Conservation (phyloP, 2,329 filamentous ascomycete genomes). For the Phialophora macrospora region DNA sequence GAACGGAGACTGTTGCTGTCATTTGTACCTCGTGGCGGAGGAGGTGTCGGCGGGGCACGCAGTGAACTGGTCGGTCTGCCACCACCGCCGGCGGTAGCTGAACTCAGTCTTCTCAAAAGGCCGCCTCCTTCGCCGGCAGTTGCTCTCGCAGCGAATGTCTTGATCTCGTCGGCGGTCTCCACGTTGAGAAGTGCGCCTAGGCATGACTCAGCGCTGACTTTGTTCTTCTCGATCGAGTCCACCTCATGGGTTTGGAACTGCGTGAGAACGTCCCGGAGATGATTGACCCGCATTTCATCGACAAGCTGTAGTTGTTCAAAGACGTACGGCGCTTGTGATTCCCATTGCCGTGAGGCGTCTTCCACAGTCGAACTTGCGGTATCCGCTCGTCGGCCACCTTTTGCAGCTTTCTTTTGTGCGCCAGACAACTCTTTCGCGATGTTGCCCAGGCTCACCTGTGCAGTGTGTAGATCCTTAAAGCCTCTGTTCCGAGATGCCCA, state of each 20-base stretch:
- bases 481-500: constrained; percentile 75
- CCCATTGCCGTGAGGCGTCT: constrained; percentile 82
- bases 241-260: constrained; percentile 92
- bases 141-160: constrained; percentile 64
- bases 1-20: constrained; percentile 62
- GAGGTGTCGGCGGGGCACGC: constrained; percentile 44
- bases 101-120: constrained; percentile 48
- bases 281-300: constrained; percentile 87
- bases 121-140: constrained; percentile 43
- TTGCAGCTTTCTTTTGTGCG: constrained; percentile 83
- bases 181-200: constrained; percentile 84
- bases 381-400: constrained; percentile 72
- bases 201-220: constrained; percentile 75
- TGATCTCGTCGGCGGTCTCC: constrained; percentile 84
- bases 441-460: constrained; percentile 76
- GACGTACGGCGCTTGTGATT: constrained; percentile 90
- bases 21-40: constrained; percentile 53
- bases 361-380: constrained; percentile 77
- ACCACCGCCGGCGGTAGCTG: constrained; percentile 40
- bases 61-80: constrained; percentile 39
- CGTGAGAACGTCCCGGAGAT: constrained; percentile 86
- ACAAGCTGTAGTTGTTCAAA: constrained; percentile 90
- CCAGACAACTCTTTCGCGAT: constrained; percentile 85
- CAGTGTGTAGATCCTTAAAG: constrained; percentile 77
- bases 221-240: constrained; percentile 78